Evolutionary conservation across 768 basidiomycete genomes (phyloP).

Genomic region (Tulasnella sp.): DNA sequence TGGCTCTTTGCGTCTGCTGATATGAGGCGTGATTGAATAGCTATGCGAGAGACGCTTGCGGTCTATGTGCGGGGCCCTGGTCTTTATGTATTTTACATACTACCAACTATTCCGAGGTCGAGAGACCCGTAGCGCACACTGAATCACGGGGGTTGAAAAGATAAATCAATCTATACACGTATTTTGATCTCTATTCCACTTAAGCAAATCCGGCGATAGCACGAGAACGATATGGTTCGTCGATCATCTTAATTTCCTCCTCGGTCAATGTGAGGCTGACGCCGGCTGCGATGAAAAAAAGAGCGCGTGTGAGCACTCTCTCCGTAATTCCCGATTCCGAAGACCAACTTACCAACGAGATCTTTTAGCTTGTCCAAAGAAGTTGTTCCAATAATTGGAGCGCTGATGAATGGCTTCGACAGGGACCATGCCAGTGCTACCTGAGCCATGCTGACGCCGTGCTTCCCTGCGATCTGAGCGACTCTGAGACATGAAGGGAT

Average conservation of each 20-base stretch:
- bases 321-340: neutral
- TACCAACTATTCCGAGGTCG: too few relatives aligned
- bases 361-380: neutral
- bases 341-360: neutral
- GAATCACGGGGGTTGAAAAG: too few relatives aligned
- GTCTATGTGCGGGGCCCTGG: too few relatives aligned
- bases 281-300: conserved; percentile 25
- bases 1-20: too few relatives aligned
- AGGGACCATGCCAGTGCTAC: conserved; percentile 2
- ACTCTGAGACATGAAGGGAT: neutral
- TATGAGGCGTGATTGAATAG: too few relatives aligned
- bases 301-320: neutral
- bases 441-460: conserved; percentile 5
- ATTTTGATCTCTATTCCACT: neutral
- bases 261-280: conserved; percentile 38
- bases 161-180: neutral
- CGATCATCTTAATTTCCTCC: conserved; percentile 46
- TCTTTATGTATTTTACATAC: too few relatives aligned
- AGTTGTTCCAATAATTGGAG: conserved; percentile 5
- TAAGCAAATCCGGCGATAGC: conserved; percentile 33
- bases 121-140: too few relatives aligned
- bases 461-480: neutral
- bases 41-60: too few relatives aligned
- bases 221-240: conserved; percentile 41
- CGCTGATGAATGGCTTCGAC: neutral